Base-by-base conservation (phyloP, 768 basidiomycete genomes). In the Mycena polygramma region DNA sequence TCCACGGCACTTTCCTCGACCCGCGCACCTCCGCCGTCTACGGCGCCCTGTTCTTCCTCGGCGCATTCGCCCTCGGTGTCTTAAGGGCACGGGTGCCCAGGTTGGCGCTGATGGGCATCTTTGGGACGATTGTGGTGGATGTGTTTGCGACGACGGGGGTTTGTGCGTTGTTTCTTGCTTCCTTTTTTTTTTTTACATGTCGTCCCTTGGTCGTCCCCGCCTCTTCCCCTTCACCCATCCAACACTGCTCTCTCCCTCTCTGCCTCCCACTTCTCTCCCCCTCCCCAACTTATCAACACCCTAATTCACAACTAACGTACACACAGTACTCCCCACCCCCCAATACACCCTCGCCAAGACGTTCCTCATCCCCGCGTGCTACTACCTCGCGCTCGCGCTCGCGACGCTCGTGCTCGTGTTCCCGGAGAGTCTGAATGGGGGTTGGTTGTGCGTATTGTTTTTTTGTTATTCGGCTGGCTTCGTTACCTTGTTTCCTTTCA, bases 81-180 rank as follows among this genome's bases (percentile, higher is more conserved):
- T 37, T 84, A 9, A 77, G 82, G 66, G 85, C 85, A 0, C 80
- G 75, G 57, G 67, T 80, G 6, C 85, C 86, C n/a, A 83, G 81
- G 64, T 78, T 87, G 9, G 66, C 78, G 10, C 72, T 86, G 9
- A 57, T 85, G 24, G 80, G 81, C n/a, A 81, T 85, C 26, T 84
- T 86, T 59, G 85, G 83, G 4, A 81, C 77, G 20, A 86, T 87
- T 35, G 83, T 84, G 8, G 58, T 87, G 49, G 85, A 86, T 72
- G 79, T 85, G 36, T 79, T 84, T 60, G 63, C 69, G 62, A 35
- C 39, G 20, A 66, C 46, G 8, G 69, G 72, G 0, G 73, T 70
- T 4, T 41, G 73, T 72, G 57, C 19, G 74, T n/a, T n/a, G n/a
- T n/a, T n/a, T n/a, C n/a, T n/a, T n/a, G n/a, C n/a, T n/a, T n/a